Base-by-base conservation (phyloP, 306 rosid species). In the Benincasa hispida region DNA sequence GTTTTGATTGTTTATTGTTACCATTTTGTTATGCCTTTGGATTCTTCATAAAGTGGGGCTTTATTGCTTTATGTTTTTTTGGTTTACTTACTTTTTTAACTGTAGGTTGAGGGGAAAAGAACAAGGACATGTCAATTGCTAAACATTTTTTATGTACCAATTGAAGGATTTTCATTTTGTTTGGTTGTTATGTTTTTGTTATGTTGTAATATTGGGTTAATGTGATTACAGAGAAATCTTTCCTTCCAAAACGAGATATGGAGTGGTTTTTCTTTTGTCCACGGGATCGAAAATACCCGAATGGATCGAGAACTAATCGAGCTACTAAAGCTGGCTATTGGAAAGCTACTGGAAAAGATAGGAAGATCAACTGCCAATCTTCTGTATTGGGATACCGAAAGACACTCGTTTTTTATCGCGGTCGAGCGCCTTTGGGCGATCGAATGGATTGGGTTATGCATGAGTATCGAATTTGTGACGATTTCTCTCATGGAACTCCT, bases 211-310 rank as follows among this genome's bases (percentile, higher is more conserved):
- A 74, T 65, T 3, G 39, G 30, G 67, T 56, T 27, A 34, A 32
- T 77, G 50, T 28, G 24, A 62, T 53, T 77, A 88, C 87, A 93
- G 98, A 91, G 76, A 91, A 93, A 82, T 93, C 96, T 6, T 93
- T 93, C 84, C 91, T 93, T 39, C 98, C 97, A 0, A 84, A 78
- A 56, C 77, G 90, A 82, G 97, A 93, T 56, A 85, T 93, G 98
- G 98, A 93, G 62, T 93, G 98, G 98, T 93, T 91, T 74, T 93
- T 93, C 92, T 93, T 91, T 87, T 88, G 98, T 80, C 97, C 98
- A 10, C 76, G 98, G 11, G 97, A 93, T 84, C 80, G 88, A 41
- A 93, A 93, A 87, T 93, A 91, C 62, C 96, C 96, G 24, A 93
- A 93, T 81, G 98, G 97, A 60, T 93, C 97, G 8, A 68, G 98